Evolutionary conservation across 1,139 yeast genomes (phyloP).

Genomic region (Hemisphaericaspora xylofermentans): DNA sequence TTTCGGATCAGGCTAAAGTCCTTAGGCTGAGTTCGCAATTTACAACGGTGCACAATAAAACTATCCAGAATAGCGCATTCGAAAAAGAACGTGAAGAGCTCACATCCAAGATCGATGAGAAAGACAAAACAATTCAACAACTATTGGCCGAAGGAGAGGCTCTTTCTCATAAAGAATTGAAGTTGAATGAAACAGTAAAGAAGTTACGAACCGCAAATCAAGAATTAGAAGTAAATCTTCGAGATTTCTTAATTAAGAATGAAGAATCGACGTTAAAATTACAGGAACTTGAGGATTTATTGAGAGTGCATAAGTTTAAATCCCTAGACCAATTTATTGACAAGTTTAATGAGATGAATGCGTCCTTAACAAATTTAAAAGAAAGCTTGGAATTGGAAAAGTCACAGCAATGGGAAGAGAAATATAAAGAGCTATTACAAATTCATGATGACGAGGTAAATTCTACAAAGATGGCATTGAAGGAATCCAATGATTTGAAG

Average conservation of each 20-base stretch:
- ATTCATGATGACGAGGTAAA: conserved; percentile 35
- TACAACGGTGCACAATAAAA: neutral
- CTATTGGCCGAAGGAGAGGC: conserved; percentile 78
- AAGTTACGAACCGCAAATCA: conserved; percentile 53
- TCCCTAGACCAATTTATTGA: conserved; percentile 26
- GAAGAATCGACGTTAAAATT: conserved; percentile 28
- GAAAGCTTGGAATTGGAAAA: conserved; percentile 22
- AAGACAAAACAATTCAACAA: conserved; percentile 57
- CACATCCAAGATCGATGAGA: conserved; percentile 36
- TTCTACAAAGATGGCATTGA: conserved; percentile 26
- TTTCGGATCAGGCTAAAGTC: neutral
- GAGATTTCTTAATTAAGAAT: conserved; percentile 31
- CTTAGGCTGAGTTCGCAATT: conserved; percentile 1
- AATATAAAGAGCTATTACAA: conserved; percentile 36
- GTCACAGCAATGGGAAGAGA: conserved; percentile 35
- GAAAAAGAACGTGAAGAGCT: conserved; percentile 15
- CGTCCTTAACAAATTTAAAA: conserved; percentile 16
- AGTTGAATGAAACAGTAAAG: conserved; percentile 66
- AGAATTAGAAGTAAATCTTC: conserved; percentile 40
- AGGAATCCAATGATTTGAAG: conserved; percentile 37
- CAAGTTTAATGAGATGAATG: conserved; percentile 16
- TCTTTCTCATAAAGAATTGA: conserved; percentile 71
- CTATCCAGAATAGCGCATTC: conserved; percentile 3
- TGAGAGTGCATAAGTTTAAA: conserved; percentile 28
- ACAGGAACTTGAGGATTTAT: conserved; percentile 34